These are phyloP conservation scores for Neurospora africana DNA, from an alignment of 495 filamentous ascomycete species.

Conservation along the genomic window DNA sequence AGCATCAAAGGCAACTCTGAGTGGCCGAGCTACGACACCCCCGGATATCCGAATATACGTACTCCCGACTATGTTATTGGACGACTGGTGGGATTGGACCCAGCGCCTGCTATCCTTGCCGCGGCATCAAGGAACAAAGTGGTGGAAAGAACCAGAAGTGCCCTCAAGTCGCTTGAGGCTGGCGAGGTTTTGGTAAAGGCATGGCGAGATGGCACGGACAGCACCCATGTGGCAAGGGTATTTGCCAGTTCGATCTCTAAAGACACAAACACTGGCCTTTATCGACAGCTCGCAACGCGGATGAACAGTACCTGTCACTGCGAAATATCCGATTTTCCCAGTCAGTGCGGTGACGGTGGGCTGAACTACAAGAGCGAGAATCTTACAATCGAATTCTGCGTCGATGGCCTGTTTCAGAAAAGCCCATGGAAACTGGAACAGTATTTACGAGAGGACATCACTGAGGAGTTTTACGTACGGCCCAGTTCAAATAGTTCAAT, in stretches of 20 bases:
- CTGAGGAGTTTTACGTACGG: neutral
- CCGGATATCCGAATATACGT: neutral
- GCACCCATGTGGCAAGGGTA: neutral
- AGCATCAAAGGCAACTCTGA: neutral
- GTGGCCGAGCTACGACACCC: neutral
- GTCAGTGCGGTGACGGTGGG: neutral
- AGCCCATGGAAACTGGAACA: neutral
- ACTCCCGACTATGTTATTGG: neutral
- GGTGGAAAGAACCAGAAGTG: neutral
- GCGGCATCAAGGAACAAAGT: neutral
- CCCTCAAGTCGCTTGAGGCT: neutral
- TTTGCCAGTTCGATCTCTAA: neutral
- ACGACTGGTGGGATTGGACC: neutral
- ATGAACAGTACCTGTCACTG: constrained; percentile 1
- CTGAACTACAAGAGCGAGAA: neutral
- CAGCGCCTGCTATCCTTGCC: neutral
- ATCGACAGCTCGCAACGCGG: constrained; percentile 1
- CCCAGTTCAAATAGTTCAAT: neutral
- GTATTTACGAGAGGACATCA: neutral
- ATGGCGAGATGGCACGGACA: neutral
- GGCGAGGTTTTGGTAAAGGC: neutral
- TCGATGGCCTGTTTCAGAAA: neutral
- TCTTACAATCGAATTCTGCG: neutral
- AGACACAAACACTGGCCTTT: neutral
- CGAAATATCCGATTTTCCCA: neutral